A percentile compares a stretch with the other conserved stretches of the same genome.
These are phyloP conservation scores for Arabidopsis suecica DNA, from an alignment of 345 rosid species.

Conservation along the genomic window DNA sequence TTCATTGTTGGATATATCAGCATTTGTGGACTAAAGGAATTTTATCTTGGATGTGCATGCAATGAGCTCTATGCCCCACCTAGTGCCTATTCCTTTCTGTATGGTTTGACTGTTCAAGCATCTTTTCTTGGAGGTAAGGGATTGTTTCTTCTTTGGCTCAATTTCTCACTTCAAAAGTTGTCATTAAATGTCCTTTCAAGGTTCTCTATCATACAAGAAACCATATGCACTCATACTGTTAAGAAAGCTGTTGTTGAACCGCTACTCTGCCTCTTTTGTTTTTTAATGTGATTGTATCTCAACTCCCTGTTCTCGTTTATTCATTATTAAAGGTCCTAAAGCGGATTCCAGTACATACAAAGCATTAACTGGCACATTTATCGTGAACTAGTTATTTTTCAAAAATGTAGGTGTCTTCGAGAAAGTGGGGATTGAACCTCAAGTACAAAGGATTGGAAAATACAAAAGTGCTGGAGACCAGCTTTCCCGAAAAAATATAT, in stretches of 20 bases:
- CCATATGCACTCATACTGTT: slow-evolving; percentile 13
- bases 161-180: not conserved
- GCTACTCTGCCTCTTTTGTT: not conserved
- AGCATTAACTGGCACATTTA: not conserved
- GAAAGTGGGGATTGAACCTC: slow-evolving; percentile 88
- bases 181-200: not conserved
- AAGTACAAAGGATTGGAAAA: slow-evolving; percentile 91
- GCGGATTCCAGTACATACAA: too few species aligned
- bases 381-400: slow-evolving; percentile 19
- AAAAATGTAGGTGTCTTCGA: slow-evolving; percentile 75
- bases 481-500: slow-evolving; percentile 76
- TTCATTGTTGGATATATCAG: slow-evolving; percentile 77
- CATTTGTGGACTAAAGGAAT: slow-evolving; percentile 83
- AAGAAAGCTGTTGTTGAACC: slow-evolving; percentile 1
- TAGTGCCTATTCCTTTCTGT: slow-evolving; percentile 87
- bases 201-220: slow-evolving; percentile 9
- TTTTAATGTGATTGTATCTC: too few species aligned
- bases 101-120: slow-evolving; percentile 91
- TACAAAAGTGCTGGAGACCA: slow-evolving; percentile 98
- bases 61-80: slow-evolving; percentile 91
- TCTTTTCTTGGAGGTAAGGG: slow-evolving; percentile 82
- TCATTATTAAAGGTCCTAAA: too few species aligned
- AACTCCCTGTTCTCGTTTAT: too few species aligned
- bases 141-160: slow-evolving; percentile 21
- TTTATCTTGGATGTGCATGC: slow-evolving; percentile 89